Evolutionary conservation across 2,329 filamentous ascomycete species (phyloP), one percentile per base, ranked within the genome.

Genomic region (Pseudogymnoascus sp.): DNA sequence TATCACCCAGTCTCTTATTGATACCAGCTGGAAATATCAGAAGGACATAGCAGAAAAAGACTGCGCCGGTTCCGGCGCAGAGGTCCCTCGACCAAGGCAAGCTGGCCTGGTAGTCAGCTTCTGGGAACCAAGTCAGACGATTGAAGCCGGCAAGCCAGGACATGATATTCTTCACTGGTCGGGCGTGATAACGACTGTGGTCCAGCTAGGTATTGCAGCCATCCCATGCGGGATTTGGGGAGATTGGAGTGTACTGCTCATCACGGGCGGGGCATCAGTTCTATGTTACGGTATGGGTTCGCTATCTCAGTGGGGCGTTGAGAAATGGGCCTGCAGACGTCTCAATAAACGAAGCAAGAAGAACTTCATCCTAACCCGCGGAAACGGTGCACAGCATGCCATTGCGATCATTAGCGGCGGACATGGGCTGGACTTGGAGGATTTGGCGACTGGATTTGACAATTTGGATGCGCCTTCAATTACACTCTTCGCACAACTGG

Each of bases 281-380:
- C 69, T 81, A 3, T 71, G 74, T 1, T 65, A 75, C 6, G 60
- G 67, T 1, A 72, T 71, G 0, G 75, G 75, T 0, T 63, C 69
- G 2, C 66, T 80, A 4, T 69, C 71, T 4, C 77, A 80, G 65
- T 80, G 77, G 77, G 67, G 65, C 18, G 65, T 64, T 8, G 79
- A 80, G 67, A 80, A 79, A 64, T 77, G 74, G 72, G 70, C 74
- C 0, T 77, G 73, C 65, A 71, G 74, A 13, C 64, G 5, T 65
- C 67, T n/a, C 65, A 67, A 13, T 71, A 74, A 59, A 73, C 65
- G 72, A n/a, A 62, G 72, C 1, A 52, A 37, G 33, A 59, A 58
- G 5, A 58, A 29, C n/a, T 60, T 70, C 60, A 64, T 70, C 33
- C 62, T 79, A 8, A 78, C 76, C 0, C 63, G 68, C 0, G 77